Percentiles rank a stretch among this genome's conserved stretches.
Conservation (phyloP, 2,329 filamentous ascomycete genomes). For the Exophiala alcalophila region DNA sequence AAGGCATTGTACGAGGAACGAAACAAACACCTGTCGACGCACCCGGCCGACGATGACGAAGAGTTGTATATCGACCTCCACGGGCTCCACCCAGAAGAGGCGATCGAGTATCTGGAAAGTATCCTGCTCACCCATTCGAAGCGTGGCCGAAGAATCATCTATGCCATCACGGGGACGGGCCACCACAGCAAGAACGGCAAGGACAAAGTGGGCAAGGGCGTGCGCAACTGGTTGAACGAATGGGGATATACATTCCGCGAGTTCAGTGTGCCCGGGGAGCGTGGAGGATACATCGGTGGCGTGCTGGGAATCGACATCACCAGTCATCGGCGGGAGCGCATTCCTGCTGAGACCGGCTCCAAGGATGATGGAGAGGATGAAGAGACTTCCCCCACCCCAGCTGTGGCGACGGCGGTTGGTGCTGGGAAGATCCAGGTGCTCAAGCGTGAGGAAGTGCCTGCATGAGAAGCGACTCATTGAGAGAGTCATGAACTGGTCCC, state of each 20-base stretch:
- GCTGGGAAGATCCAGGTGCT: constrained; percentile 45
- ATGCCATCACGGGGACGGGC: constrained; percentile 93
- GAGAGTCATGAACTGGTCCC: no score
- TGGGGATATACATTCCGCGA: constrained; percentile 95
- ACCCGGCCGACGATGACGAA: constrained; percentile 46
- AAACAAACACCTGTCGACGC: constrained; percentile 63
- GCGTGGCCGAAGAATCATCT: constrained; percentile 69
- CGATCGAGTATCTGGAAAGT: constrained; percentile 86
- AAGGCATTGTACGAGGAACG: constrained; percentile 89
- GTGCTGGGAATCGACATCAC: constrained; percentile 63
- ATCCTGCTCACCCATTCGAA: constrained; percentile 78
- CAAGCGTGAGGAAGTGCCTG: constrained; percentile 43
- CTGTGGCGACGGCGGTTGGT: constrained; percentile 31
- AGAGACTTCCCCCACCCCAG: constrained; percentile 31
- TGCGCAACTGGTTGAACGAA: constrained; percentile 86
- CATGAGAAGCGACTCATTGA: no score
- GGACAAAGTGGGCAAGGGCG: constrained; percentile 94
- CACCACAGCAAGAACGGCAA: constrained; percentile 99
- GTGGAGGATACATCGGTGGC: constrained; percentile 69
- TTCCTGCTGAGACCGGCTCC: constrained; percentile 35
- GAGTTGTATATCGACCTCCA: constrained; percentile 96
- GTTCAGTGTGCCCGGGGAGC: constrained; percentile 93
- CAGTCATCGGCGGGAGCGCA: constrained; percentile 52
- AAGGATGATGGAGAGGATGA: constrained; percentile 28
- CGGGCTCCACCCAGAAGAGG: constrained; percentile 97